Evolutionary conservation across 257 asterid species (phyloP).

Genomic region (Forsythia suspensa): DNA sequence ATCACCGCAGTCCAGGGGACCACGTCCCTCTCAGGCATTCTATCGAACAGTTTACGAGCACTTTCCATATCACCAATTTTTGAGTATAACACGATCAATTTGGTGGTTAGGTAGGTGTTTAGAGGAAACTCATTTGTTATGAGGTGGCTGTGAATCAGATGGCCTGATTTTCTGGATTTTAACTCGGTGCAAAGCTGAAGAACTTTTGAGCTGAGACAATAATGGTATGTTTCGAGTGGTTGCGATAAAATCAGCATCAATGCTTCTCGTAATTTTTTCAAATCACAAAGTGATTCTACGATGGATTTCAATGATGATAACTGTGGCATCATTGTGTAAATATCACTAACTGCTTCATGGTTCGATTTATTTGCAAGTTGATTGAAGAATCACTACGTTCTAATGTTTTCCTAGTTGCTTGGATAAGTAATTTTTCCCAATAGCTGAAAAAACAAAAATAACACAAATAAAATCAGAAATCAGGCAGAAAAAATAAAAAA

Average conservation of each 20-base stretch:
- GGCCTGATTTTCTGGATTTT: slow-evolving; percentile 35
- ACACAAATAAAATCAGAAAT: no score
- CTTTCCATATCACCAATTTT: slow-evolving; percentile 30
- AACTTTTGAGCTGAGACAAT: slow-evolving; percentile 44
- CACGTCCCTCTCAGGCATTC: slow-evolving; percentile 40
- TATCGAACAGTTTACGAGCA: slow-evolving; percentile 46
- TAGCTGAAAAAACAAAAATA: no score
- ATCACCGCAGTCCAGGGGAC: slow-evolving; percentile 66
- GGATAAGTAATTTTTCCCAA: no score
- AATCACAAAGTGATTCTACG: slow-evolving; percentile 25
- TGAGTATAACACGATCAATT: slow-evolving; percentile 48
- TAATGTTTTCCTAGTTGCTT: no score
- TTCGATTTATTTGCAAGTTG: background rate
- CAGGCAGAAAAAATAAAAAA: no score
- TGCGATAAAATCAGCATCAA: slow-evolving; percentile 22
- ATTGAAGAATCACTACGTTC: background rate
- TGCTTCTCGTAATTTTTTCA: slow-evolving; percentile 25
- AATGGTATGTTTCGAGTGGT: slow-evolving; percentile 18
- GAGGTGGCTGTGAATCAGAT: slow-evolving; percentile 37
- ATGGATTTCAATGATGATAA: slow-evolving; percentile 3
- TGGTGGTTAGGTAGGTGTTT: slow-evolving; percentile 37
- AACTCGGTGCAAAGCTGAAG: slow-evolving; percentile 40
- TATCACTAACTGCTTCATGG: background rate
- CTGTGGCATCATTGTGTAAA: slow-evolving; percentile 5
- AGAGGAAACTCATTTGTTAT: slow-evolving; percentile 31